Evolutionary conservation across 2,329 filamentous ascomycete species (phyloP).

Genomic region (Phyllosticta ampelicida): DNA sequence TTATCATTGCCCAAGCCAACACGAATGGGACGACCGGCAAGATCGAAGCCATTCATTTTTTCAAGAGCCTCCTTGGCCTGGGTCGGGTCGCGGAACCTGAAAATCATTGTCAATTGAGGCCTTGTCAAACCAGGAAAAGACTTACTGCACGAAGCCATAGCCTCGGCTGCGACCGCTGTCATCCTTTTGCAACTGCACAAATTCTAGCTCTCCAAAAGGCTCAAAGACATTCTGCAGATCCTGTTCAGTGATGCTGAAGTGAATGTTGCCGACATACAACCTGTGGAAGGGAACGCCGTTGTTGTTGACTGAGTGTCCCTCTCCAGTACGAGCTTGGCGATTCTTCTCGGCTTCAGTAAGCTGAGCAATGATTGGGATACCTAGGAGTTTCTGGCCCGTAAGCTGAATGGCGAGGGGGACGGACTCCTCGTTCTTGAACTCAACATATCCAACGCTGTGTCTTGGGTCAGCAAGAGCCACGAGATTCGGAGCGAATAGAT

Average conservation of each 20-base stretch:
- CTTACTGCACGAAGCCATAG: conserved; percentile 98
- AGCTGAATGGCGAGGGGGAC: conserved; percentile 90
- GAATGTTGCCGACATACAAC: conserved; percentile 97
- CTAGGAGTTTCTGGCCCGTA: conserved; percentile 96
- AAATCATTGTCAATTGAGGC: conserved; percentile 14
- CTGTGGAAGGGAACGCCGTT: conserved; percentile 93
- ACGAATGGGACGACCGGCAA: conserved; percentile 92
- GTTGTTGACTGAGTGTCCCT: conserved; percentile 52
- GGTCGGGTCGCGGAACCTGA: conserved; percentile 76
- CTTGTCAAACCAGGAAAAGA: conserved; percentile 18
- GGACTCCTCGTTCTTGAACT: conserved; percentile 94
- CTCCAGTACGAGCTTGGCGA: conserved; percentile 78
- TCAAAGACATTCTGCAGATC: conserved; percentile 95
- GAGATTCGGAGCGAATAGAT: conserved; percentile 23
- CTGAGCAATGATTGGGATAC: conserved; percentile 97
- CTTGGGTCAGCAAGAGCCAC: conserved; percentile 26
- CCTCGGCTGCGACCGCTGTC: conserved; percentile 82
- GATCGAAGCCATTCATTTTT: conserved; percentile 99
- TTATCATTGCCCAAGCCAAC: conserved; percentile 99
- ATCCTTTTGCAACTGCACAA: conserved; percentile 95
- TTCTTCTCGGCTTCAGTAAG: conserved; percentile 99
- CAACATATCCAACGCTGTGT: conserved; percentile 89
- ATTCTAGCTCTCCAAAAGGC: conserved; percentile 94
- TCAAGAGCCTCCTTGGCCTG: conserved; percentile 91
- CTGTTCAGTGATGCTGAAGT: conserved; percentile 96